Base-by-base conservation (phyloP, 2,329 filamentous ascomycete genomes). In the Colletotrichum karsti region DNA sequence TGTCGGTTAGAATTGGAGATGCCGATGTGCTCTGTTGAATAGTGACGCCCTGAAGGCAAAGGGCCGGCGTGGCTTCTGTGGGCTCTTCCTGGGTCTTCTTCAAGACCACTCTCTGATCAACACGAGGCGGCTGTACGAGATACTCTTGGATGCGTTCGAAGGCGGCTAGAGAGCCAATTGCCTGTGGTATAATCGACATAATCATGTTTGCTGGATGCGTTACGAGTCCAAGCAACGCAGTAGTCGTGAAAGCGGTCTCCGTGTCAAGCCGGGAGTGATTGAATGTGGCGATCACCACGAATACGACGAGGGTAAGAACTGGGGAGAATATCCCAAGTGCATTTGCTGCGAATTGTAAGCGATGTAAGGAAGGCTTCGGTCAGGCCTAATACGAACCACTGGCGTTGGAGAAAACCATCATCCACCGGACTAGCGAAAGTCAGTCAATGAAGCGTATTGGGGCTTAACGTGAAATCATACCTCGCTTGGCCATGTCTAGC, bases 141-240 rank as follows among this genome's bases (percentile, higher is more conserved):
- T 73, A 74, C 1, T 65, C 20, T 15, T 72, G 71, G 5, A 74
- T 70, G 9, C 72, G 58, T 33, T 71, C 68, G 20, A 73, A 70
- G 3, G 63, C 65, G 10, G 65, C 61, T 3, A 73, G 12, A 7
- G 66, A 71, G 2, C 69, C 60, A 4, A 70, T 59, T 2, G 66
- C 70, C n/a, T 67, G 63, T 5, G 63, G 63, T 6, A 67, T 41
- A 4, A 67, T 63, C 0, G 63, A 56, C 63, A 67, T 67, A 20
- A 67, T 63, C 63, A 67, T 63, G 13, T 67, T 67, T 0, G 63
- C 59, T 9, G 72, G 71, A 13, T 71, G 63, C 2, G 71, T 72
- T 18, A 74, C 54, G 1, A 73, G 42, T 1, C 67, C 69, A 22
- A 72, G 72, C 4, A 72, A 69, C 9, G 73, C 70, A 7, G 74